Base-by-base conservation (phyloP, 2,329 filamentous ascomycete species). In the Penicillium sp. region DNA sequence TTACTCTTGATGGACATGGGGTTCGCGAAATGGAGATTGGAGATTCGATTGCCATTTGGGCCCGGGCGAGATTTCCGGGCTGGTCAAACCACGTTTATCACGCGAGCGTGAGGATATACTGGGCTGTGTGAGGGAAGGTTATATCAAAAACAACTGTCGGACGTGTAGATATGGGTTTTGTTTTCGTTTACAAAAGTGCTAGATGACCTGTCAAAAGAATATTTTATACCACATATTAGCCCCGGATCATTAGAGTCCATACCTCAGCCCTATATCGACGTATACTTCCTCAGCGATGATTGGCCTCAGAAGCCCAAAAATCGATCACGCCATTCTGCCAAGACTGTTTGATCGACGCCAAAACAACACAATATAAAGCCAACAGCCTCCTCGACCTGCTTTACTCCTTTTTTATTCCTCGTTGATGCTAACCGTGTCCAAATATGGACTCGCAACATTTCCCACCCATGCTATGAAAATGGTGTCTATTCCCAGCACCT, bases 31-130 rank as follows among this genome's bases (percentile, higher is more conserved):
- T 71, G 57, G 52, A 64, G 17, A 45, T 69, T 45, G 69, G 69
- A 1, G 68, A 71, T 53, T 63, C 66, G 5, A 60, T 71, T 49
- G 57, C 61, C 12, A 45, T 71, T n/a, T 70, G 66, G 68, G 64
- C 59, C 15, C 56, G 68, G 24, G 64, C 69, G 17, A 61, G 69
- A 24, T 71, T 71, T 52, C 57, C 57, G 0, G 64, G 61, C 5
- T 71, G 69, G 69, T 33, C 42, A 9, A 71, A 71, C 44, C 49
- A 64, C 54, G 65, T 71, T 4, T 46, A 64, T 24, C 39, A 46
- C 6, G 53, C 66, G 34, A 59, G 57, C 9, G 61, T 68, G 22
- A 56, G 65, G 24, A 59, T 71, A 2, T 71, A 65, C 43, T 71
- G 69, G 69, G 67, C 65, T 32, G 54, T 68, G 35, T 69, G 52